These are phyloP conservation scores for Datura wrightii DNA, from an alignment of 257 asterid genomes.

Conservation along the genomic window DNA sequence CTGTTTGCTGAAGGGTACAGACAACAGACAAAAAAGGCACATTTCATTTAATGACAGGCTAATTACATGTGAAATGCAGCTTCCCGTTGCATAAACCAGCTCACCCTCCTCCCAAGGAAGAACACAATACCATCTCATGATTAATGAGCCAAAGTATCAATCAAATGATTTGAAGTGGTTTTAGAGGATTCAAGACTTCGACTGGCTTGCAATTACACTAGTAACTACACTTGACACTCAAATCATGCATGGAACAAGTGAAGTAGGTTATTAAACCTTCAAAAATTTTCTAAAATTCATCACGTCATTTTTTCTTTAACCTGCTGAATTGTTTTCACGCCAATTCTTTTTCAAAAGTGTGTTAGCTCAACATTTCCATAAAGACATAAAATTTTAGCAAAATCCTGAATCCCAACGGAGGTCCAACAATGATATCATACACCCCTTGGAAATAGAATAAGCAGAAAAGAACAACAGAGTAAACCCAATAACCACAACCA, in stretches of 20 bases:
- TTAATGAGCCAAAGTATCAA: neutral
- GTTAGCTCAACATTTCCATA: neutral
- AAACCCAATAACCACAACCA: neutral
- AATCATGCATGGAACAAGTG: conserved; percentile 4
- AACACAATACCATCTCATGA: neutral
- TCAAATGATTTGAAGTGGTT: neutral
- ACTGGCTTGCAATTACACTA: neutral
- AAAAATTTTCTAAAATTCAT: neutral
- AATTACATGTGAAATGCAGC: neutral
- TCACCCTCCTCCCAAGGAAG: neutral
- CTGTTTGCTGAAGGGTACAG: conserved; percentile 11
- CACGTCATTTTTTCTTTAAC: neutral
- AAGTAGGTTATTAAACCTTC: neutral
- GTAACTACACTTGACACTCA: neutral
- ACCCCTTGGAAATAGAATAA: neutral
- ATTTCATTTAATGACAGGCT: neutral
- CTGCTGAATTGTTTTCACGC: neutral
- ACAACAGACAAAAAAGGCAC: neutral
- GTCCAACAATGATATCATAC: neutral
- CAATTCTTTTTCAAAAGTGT: neutral
- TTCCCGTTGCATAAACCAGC: neutral
- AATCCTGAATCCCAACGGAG: neutral
- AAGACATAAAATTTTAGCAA: neutral
- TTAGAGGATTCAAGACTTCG: conserved; percentile 7
- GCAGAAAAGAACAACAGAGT: neutral